Evolutionary conservation across 139 green algal genomes (phyloP), one percentile per base, ranked within the genome.

Genomic region (Klebsormidium nitens): DNA sequence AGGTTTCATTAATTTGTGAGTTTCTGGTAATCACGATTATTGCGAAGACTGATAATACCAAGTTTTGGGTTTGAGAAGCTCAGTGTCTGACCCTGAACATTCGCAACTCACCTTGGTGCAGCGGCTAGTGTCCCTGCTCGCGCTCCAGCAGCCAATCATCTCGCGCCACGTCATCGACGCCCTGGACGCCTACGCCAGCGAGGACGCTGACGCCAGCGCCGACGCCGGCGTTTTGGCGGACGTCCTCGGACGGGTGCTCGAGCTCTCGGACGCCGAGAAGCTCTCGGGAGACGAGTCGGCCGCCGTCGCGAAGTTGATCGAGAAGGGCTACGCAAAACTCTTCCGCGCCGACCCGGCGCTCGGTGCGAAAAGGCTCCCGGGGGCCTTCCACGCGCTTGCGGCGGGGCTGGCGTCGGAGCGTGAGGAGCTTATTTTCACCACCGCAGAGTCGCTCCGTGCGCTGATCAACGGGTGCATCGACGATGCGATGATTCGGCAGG

Each of bases 361-460:
- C 29, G 74, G 69, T 36, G 39, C 66, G 19, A 28, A 64, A 14
- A 65, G 26, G 34, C 69, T 76, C 35, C 69, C 69, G 19, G 29
- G 19, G 14, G 66, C 29, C n/a, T 64, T 75, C 44, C 32, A 60
- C 36, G 47, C 40, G 26, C 60, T 55, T 35, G 64, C 69, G 74
- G 69, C 23, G 28, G 64, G 64, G 31, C 29, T 76, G 26, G 69
- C 69, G 40, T 65, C 86, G 1, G 85, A 91, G 74, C 84, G 90
- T 39, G 91, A 95, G 19, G 84, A 81, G 1, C 88, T 96, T 57
- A 63, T 66, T 3, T 81, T 63, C 36, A 65, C 63, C 5, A 57
- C 63, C 2, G 73, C 60, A 11, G 64, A 79, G 5, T 69, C 40
- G 37, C 59, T 83, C 29, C 38, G 28, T 4, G 47, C 29, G 39